These are phyloP conservation scores for Globisporangium nagaii DNA, from an alignment of 352 stramenopile species.

Conservation along the genomic window DNA sequence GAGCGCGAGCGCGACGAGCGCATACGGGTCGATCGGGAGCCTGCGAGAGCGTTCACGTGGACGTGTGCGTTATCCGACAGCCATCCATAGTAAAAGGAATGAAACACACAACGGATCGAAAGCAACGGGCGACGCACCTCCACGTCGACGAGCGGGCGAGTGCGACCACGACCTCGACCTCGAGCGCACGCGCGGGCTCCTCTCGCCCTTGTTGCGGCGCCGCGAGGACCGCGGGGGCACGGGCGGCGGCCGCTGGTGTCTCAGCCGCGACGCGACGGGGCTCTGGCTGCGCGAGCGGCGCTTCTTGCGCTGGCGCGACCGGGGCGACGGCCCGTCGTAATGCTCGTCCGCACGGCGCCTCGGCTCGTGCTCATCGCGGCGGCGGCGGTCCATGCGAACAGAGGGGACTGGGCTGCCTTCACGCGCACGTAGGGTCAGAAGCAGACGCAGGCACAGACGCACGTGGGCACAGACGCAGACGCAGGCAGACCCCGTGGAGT, in stretches of 20 bases:
- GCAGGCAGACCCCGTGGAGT: too few relatives aligned
- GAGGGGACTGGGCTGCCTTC: too few relatives aligned
- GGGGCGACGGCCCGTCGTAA: slow-evolving; percentile 14
- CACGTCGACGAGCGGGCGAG: slow-evolving; percentile 7
- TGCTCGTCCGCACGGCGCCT: slow-evolving; percentile 6
- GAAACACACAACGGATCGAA: background rate
- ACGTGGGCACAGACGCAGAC: too few relatives aligned
- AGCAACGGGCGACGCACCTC: too few relatives aligned
- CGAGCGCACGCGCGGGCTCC: background rate
- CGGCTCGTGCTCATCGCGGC: slow-evolving; percentile 13
- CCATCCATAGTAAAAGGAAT: too few relatives aligned
- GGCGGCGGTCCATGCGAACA: slow-evolving; percentile 7
- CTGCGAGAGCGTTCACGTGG: too few relatives aligned
- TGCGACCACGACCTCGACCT: slow-evolving; percentile 2
- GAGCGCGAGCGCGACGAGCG: slow-evolving; percentile 8
- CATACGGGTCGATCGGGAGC: slow-evolving; percentile 10
- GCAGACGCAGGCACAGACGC: too few relatives aligned
- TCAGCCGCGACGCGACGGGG: slow-evolving; percentile 10
- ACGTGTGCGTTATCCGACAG: too few relatives aligned
- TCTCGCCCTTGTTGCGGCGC: slow-evolving; percentile 3
- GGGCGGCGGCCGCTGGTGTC: slow-evolving; percentile 1
- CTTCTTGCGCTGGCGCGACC: slow-evolving; percentile 17
- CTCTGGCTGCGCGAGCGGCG: slow-evolving; percentile 20
- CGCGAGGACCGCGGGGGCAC: background rate
- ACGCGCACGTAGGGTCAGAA: too few relatives aligned